These are phyloP conservation scores for Extremus antarcticus DNA, from an alignment of 495 filamentous ascomycete species.

Conservation along the genomic window DNA sequence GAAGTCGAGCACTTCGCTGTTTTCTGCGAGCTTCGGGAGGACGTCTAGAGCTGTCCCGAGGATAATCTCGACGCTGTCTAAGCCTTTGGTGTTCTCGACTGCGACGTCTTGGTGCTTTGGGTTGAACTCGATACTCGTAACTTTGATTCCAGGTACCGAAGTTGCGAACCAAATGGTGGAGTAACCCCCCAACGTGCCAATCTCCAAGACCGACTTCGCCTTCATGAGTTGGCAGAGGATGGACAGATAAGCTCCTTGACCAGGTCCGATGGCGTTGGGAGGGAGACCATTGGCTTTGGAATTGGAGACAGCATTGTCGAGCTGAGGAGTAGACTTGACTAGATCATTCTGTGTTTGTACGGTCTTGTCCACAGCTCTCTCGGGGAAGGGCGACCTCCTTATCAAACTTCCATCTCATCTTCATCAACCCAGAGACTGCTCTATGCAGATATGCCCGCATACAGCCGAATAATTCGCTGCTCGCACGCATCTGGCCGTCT, in stretches of 20 bases:
- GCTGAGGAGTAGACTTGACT: conserved; percentile 6
- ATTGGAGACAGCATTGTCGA: conserved; percentile 12
- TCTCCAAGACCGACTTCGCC: conserved; percentile 38
- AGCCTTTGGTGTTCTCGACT: conserved; percentile 31
- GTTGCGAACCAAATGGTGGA: conserved; percentile 41
- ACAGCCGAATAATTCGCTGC: too few species aligned
- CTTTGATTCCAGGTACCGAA: conserved; percentile 28
- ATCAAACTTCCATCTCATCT: too few species aligned
- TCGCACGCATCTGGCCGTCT: too few species aligned
- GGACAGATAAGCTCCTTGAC: conserved; percentile 36
- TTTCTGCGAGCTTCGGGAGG: conserved; percentile 31
- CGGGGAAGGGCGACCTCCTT: too few species aligned
- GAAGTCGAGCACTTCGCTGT: conserved; percentile 38
- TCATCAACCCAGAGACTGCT: too few species aligned
- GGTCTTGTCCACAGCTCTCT: neutral
- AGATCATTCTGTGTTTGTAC: conserved; percentile 1
- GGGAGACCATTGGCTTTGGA: conserved; percentile 13
- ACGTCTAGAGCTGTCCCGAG: conserved; percentile 38
- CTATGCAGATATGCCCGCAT: too few species aligned
- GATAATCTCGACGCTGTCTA: conserved; percentile 35
- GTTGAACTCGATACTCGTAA: conserved; percentile 40
- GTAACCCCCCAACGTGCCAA: conserved; percentile 45
- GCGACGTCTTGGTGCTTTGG: conserved; percentile 34
- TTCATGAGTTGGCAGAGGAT: conserved; percentile 28
- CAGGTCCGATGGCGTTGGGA: conserved; percentile 32